phyloP scores from a whole-genome alignment of 2,329 filamentous ascomycete genomes.

The Verticillium tricorpus region DNA sequence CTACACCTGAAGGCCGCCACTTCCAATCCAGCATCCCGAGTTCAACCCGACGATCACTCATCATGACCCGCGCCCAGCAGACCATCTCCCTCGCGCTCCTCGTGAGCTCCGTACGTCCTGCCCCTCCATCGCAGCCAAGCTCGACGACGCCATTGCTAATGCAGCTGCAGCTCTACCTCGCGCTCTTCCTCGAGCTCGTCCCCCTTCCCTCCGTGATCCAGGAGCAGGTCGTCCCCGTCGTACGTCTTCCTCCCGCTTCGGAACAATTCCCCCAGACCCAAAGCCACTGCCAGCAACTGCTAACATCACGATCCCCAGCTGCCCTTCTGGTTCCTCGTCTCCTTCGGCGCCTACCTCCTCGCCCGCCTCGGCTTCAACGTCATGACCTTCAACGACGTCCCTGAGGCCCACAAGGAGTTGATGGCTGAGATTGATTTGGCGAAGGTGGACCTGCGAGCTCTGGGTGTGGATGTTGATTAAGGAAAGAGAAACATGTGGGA shows the following conservation, averaged over 20 bases:
- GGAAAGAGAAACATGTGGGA: background rate
- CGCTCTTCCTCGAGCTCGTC: slow-evolving; percentile 77
- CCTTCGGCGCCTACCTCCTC: slow-evolving; percentile 87
- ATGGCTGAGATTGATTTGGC: slow-evolving; percentile 79
- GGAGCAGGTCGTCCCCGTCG: slow-evolving; percentile 81
- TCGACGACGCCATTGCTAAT: slow-evolving; percentile 12
- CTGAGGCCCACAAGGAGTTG: slow-evolving; percentile 83
- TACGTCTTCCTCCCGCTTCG: slow-evolving; percentile 42
- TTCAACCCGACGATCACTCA: slow-evolving; percentile 23
- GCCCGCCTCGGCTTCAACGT: slow-evolving; percentile 90
- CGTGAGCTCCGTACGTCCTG: slow-evolving; percentile 70
- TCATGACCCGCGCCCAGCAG: slow-evolving; percentile 92
- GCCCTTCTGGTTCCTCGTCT: slow-evolving; percentile 87
- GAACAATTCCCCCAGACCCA: background rate
- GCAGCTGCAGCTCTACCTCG: slow-evolving; percentile 73
- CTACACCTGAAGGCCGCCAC: background rate
- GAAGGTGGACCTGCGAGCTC: slow-evolving; percentile 65
- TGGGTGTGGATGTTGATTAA: slow-evolving; percentile 76
- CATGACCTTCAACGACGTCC: slow-evolving; percentile 94
- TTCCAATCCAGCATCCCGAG: background rate
- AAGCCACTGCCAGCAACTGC: background rate
- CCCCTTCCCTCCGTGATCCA: slow-evolving; percentile 75
- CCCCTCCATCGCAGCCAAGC: background rate
- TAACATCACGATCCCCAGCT: slow-evolving; percentile 50
- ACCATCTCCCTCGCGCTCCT: slow-evolving; percentile 84